Percentiles rank a stretch among this genome's conserved stretches.
These are phyloP conservation scores for Exophiala alcalophila DNA, from an alignment of 2,329 filamentous ascomycete species.

Conservation along the genomic window DNA sequence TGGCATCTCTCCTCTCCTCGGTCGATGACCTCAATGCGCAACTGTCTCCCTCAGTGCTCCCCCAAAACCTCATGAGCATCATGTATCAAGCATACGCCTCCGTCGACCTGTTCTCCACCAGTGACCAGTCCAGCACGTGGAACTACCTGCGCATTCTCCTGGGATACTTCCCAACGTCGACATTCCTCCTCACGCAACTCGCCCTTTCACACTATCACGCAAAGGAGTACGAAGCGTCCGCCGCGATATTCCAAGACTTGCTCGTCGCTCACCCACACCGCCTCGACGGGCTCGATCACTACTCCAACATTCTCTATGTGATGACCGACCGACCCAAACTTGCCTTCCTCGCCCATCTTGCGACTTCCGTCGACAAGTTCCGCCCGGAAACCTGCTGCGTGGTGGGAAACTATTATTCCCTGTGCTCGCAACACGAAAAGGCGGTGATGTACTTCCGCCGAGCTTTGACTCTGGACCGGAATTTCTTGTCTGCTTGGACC, in stretches of 20 bases:
- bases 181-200: constrained; percentile 86
- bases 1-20: constrained; percentile 74
- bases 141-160: constrained; percentile 58
- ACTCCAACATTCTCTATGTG: constrained; percentile 96
- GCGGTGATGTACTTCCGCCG: constrained; percentile 97
- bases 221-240: constrained; percentile 68
- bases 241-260: constrained; percentile 64
- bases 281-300: constrained; percentile 88
- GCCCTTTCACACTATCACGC: constrained; percentile 87
- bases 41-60: constrained; percentile 48
- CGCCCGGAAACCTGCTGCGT: constrained; percentile 95
- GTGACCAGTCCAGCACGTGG: constrained; percentile 48
- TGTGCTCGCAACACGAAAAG: constrained; percentile 94
- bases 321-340: constrained; percentile 83
- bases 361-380: constrained; percentile 90
- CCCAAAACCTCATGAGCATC: constrained; percentile 86
- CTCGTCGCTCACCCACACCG: constrained; percentile 65
- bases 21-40: constrained; percentile 69
- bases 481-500: constrained; percentile 93
- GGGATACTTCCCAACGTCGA: constrained; percentile 78
- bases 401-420: constrained; percentile 93
- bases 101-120: constrained; percentile 78
- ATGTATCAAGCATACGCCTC: constrained; percentile 92
- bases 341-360: constrained; percentile 87
- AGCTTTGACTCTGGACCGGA: constrained; percentile 82